Evolutionary conservation across 2,329 filamentous ascomycete genomes (phyloP), one percentile per base, ranked within the genome.

Genomic region (Ramularia endophylla): DNA sequence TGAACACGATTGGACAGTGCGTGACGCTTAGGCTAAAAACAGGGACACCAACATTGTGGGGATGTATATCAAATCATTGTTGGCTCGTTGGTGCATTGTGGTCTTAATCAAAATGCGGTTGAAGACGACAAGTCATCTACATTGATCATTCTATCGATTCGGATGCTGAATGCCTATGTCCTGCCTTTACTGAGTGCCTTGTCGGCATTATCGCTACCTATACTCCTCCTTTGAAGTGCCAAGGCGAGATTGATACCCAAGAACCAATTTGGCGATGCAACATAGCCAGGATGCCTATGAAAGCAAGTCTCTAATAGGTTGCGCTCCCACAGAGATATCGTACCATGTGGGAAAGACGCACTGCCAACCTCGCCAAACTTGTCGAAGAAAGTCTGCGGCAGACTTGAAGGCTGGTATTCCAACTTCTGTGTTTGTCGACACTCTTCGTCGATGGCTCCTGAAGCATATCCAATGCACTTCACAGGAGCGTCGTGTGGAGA

Each of bases 251-350:
- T 25, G 11, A 25, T 25, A 6, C 71, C 71, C 28, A 74, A 71
- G 56, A 71, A 74, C 71, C 71, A 74, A 51, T 74, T 71, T 37
- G 74, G 71, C 1, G 66, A 70, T 7, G 74, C 66, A 2, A 61
- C 67, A 51, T 71, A 74, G 0, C 71, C 71, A 0, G 71, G 70
- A 45, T 74, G 71, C 22, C 57, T 25, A 6, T 25, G 6, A 25
- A 25, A 25, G 11, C 50, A 74, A 72, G 1, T 65, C 67, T 63
- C 7, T 73, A 56, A 28, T 72, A 67, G n/a, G 68, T 54, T 1
- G 66, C 61, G 40, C 73, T 46, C 44, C 65, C 71, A 74, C 2
- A 74, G 59, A 7, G 66, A 67, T 29, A 74, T 74, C 9, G 71
- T 71, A 7, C 71, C 71, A 41, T 74, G 71, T 0, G 71, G 70